phyloP scores from a whole-genome alignment of 805 yeast genomes.

The Saturnispora zaruensis region DNA sequence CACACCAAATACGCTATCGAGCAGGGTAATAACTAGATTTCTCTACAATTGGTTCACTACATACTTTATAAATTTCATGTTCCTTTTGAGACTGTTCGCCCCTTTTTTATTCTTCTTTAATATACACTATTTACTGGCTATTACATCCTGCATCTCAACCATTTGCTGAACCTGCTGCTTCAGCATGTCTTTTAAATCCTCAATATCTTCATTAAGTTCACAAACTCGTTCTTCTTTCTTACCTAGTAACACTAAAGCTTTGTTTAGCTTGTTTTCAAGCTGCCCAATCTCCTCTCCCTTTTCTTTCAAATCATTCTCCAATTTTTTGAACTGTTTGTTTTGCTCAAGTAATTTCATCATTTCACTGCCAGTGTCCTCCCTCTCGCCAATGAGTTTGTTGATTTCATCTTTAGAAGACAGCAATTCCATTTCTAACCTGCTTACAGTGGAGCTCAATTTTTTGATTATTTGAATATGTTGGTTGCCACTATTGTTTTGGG shows the following conservation, averaged over 20 bases:
- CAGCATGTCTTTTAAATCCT: slow-evolving; percentile 79
- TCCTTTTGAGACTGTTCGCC: background rate
- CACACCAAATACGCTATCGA: slow-evolving; percentile 58
- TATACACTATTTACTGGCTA: slow-evolving; percentile 6
- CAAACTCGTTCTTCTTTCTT: slow-evolving; percentile 81
- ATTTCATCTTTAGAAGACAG: slow-evolving; percentile 57
- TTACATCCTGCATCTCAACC: slow-evolving; percentile 48
- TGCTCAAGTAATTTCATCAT: slow-evolving; percentile 50
- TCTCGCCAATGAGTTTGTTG: slow-evolving; percentile 42
- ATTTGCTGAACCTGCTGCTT: slow-evolving; percentile 80
- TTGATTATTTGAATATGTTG: slow-evolving; percentile 54
- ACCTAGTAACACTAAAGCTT: slow-evolving; percentile 65
- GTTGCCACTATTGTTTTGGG: slow-evolving; percentile 11
- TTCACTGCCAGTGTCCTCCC: slow-evolving; percentile 61
- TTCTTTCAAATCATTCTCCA: slow-evolving; percentile 23
- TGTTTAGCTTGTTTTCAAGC: slow-evolving; percentile 25
- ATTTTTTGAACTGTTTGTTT: slow-evolving; percentile 35
- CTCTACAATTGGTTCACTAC: background rate
- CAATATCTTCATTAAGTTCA: slow-evolving; percentile 81
- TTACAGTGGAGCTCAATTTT: slow-evolving; percentile 65
- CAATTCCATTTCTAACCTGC: slow-evolving; percentile 75
- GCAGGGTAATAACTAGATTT: slow-evolving; percentile 49
- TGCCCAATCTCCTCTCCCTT: slow-evolving; percentile 16
- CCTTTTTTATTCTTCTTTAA: background rate
- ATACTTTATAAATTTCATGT: background rate